These are phyloP conservation scores for Nigrospora osmanthi DNA, from an alignment of 2,329 filamentous ascomycete species.

Conservation along the genomic window DNA sequence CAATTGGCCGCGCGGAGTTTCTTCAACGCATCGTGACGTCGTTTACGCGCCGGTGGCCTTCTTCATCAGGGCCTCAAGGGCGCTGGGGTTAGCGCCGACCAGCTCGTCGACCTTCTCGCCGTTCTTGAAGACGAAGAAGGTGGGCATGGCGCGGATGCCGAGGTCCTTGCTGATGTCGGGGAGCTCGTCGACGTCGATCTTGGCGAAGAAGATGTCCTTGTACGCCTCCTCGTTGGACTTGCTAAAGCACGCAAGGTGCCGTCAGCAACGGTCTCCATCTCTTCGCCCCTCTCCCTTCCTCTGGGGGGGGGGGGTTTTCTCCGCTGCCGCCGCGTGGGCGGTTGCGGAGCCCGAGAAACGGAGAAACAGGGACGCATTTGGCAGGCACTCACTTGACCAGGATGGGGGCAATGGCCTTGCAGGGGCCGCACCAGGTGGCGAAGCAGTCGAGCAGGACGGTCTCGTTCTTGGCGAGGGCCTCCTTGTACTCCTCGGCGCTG, in stretches of 20 bases:
- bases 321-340: too few relatives aligned
- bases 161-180: conserved; percentile 69
- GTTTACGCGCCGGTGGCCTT: conserved; percentile 7
- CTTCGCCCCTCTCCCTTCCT: not conserved
- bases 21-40: too few relatives aligned
- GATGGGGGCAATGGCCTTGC: conserved; percentile 79
- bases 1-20: too few relatives aligned
- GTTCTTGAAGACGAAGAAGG: conserved; percentile 77
- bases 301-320: too few relatives aligned
- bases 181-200: conserved; percentile 84
- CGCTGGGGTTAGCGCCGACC: conserved; percentile 71
- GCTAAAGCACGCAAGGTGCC: conserved; percentile 26
- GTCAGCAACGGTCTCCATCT: not conserved
- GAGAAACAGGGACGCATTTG: not conserved
- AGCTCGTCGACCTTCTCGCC: conserved; percentile 66
- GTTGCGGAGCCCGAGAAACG: not conserved
- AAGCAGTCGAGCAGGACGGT: conserved; percentile 79
- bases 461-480: conserved; percentile 30
- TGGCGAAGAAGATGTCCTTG: conserved; percentile 65
- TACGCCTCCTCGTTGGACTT: conserved; percentile 50
- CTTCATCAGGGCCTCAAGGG: conserved; percentile 43
- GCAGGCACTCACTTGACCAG: conserved; percentile 52
- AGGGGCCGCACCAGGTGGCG: conserved; percentile 89
- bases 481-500: conserved; percentile 19
- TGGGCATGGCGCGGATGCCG: conserved; percentile 84